phyloP scores from a whole-genome alignment of 192 early-diverging fungal genomes.

The Backusella tuberculispora region DNA sequence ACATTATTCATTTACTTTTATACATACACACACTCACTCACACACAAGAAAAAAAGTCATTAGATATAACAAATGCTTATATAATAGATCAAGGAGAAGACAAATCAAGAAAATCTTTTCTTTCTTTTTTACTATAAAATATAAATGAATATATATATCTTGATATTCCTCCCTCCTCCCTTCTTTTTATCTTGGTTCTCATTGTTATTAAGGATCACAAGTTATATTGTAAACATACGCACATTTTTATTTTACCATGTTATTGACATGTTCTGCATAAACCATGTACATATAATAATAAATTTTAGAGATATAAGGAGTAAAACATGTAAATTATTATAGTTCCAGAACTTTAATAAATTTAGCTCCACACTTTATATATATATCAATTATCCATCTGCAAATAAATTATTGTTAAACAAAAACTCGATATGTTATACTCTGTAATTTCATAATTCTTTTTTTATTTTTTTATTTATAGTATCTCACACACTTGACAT shows the following conservation, averaged over 20 bases:
- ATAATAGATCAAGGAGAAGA: not conserved
- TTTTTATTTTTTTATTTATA: too few relatives aligned
- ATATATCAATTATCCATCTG: not conserved
- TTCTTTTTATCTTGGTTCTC: not conserved
- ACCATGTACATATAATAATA: not conserved
- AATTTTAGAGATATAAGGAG: not conserved
- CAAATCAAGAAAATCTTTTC: not conserved
- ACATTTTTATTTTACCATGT: not conserved
- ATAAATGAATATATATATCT: too few relatives aligned
- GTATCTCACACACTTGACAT: not conserved
- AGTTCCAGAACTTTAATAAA: not conserved
- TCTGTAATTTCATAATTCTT: too few relatives aligned
- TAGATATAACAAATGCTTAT: not conserved
- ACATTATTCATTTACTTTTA: not conserved
- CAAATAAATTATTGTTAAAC: not conserved
- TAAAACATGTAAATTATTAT: not conserved
- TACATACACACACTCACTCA: not conserved
- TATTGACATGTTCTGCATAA: constrained; percentile 7
- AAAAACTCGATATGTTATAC: too few relatives aligned
- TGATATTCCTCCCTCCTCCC: not conserved
- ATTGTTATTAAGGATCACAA: not conserved
- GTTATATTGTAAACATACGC: not conserved
- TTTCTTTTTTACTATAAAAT: not conserved
- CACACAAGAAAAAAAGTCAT: not conserved
- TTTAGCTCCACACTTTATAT: not conserved